Evolutionary conservation across 208 protist genomes (phyloP), one percentile per base, ranked within the genome.

Genomic region (Porcisia hertigi): DNA sequence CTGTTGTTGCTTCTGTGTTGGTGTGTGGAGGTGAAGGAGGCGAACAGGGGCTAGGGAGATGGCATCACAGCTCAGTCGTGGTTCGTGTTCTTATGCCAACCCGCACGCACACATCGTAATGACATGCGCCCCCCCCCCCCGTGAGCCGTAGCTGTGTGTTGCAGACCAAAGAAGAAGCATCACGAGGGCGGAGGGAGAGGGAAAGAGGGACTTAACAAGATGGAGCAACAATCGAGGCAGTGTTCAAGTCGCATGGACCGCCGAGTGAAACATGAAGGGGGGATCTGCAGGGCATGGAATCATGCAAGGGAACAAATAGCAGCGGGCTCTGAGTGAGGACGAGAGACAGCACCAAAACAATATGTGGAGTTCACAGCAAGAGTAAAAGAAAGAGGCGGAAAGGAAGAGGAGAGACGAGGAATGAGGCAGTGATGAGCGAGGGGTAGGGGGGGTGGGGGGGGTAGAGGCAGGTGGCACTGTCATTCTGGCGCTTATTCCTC

Each of bases 291-390:
- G 47, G 8, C 5, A 69, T 25, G 55, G 54, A 53, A 65, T 36
- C 23, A 69, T 70, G 23, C 34, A 45, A 41, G 25, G 55, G 36
- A 39, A 53, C 39, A 52, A 67, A 55, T 45, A 81, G 49, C 54
- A 76, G 63, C 34, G 45, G 39, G 36, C 12, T 49, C 60, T 34
- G 9, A 77, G 20, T 43, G 60, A 49, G 62, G 69, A 65, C 47
- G 53, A 3, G 12, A 62, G 36, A 75, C 1, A 18, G 41, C 3
- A 23, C n/a, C n/a, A n/a, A n/a, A 45, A 36, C 5, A 30, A 76
- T 43, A 66, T 8, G 63, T 54, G n/a, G 63, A 18, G 36, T 54
- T 20, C 41, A 72, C 20, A 36, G 53, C n/a, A 59, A n/a, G 25
- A 72, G 67, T 2, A 20, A 58, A 18, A 58, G 49, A 58, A 11